Evolutionary conservation across 495 filamentous ascomycete species (phyloP).

Genomic region (Friedmanniomyces endolithicus): DNA sequence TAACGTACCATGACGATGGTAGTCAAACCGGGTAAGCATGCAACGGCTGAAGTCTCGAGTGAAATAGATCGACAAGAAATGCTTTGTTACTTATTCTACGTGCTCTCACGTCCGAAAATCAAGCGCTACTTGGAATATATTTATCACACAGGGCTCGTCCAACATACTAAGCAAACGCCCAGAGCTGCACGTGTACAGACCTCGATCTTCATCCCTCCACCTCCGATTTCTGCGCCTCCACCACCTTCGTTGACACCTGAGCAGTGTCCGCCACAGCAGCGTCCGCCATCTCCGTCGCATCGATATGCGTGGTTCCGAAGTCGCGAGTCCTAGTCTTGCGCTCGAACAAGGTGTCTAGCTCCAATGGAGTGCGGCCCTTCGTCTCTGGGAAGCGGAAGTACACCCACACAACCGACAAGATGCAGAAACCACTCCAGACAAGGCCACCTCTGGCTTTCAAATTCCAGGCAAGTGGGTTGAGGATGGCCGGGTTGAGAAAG

Average conservation of each 20-base stretch:
- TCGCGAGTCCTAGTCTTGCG: neutral
- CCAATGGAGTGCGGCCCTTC: slow-evolving; percentile 10
- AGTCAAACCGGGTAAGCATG: no score
- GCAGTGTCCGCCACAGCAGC: neutral
- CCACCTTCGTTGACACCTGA: neutral
- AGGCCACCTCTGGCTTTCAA: slow-evolving; percentile 37
- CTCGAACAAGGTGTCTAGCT: slow-evolving; percentile 9
- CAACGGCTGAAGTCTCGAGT: no score
- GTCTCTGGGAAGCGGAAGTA: slow-evolving; percentile 38
- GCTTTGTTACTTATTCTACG: no score
- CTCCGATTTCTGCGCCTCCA: neutral
- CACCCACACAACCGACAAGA: slow-evolving; percentile 27
- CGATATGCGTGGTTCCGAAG: neutral
- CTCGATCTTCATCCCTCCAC: no score
- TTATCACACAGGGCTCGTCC: no score
- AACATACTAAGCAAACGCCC: no score
- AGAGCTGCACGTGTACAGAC: no score
- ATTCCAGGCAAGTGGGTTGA: slow-evolving; percentile 62
- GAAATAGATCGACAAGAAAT: no score
- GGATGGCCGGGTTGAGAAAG: slow-evolving; percentile 62
- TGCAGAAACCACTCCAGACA: slow-evolving; percentile 13
- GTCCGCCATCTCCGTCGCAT: neutral
- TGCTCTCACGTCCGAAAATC: no score
- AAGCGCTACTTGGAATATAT: no score
- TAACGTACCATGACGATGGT: no score